Evolutionary conservation across 1,139 yeast genomes (phyloP).

Genomic region (Kluyveromyces sp.): DNA sequence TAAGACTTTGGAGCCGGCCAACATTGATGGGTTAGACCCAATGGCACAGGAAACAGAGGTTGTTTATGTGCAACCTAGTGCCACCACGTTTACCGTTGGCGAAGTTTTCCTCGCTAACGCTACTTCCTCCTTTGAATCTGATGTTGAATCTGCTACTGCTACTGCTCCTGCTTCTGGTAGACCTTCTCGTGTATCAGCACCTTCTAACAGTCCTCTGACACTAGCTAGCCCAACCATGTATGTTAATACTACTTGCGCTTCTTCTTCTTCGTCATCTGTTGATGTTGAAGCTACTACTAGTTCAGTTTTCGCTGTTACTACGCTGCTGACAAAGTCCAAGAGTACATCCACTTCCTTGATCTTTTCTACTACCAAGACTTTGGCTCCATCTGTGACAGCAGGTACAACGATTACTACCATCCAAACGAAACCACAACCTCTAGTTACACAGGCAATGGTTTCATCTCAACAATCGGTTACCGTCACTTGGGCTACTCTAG

Average conservation of each 20-base stretch:
- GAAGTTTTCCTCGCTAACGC: conserved; percentile 6
- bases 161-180: conserved; percentile 4
- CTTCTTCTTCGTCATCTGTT: too few relatives aligned
- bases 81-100: conserved; percentile 7
- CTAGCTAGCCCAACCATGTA: too few relatives aligned
- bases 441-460: conserved; percentile 19
- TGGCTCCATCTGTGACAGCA: conserved; percentile 10
- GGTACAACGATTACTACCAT: conserved; percentile 17
- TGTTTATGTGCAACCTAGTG: not conserved
- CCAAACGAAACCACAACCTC: conserved; percentile 19
- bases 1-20: not conserved
- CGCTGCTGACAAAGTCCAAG: conserved; percentile 13
- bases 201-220: not conserved
- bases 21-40: not conserved
- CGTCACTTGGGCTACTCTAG: conserved; percentile 19
- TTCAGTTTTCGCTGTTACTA: conserved; percentile 4
- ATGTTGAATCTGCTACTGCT: conserved; percentile 4
- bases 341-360: conserved; percentile 20
- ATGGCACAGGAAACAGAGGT: conserved; percentile 7
- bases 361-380: conserved; percentile 14
- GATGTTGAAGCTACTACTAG: too few relatives aligned
- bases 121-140: not conserved
- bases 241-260: too few relatives aligned
- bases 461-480: conserved; percentile 16
- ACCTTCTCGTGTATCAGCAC: not conserved